Evolutionary conservation across 352 stramenopile genomes (phyloP).

Genomic region (Plasmopara muralis): DNA sequence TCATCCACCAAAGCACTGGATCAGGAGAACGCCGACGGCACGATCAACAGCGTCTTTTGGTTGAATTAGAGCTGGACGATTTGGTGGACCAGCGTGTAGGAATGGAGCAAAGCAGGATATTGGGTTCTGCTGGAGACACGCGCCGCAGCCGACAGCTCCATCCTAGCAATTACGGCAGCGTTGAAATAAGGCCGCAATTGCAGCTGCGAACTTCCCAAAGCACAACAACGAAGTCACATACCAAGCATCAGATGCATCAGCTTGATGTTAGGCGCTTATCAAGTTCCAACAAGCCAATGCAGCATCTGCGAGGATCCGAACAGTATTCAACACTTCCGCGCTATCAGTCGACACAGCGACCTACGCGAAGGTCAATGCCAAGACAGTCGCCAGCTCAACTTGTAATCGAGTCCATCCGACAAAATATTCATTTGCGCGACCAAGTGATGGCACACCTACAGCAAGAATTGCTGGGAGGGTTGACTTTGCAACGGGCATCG

Average conservation of each 20-base stretch:
- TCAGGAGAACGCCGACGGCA: conserved; percentile 17
- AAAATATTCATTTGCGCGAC: conserved; percentile 43
- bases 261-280: conserved; percentile 24
- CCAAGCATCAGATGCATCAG: conserved; percentile 14
- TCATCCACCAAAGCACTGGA: conserved; percentile 8
- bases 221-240: conserved; percentile 4
- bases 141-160: conserved; percentile 6
- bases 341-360: conserved; percentile 4
- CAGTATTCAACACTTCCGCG: conserved; percentile 5
- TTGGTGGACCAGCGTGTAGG: conserved; percentile 22
- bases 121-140: not conserved
- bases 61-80: conserved; percentile 64
- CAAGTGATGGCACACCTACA: conserved; percentile 39
- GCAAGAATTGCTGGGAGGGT: conserved; percentile 24
- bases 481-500: conserved; percentile 18
- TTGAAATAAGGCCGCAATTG: conserved; percentile 7
- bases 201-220: conserved; percentile 9
- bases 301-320: conserved; percentile 45
- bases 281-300: conserved; percentile 62
- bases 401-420: conserved; percentile 39
- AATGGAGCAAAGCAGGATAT: conserved; percentile 8
- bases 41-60: conserved; percentile 44
- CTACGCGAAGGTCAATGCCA: conserved; percentile 3
- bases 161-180: conserved; percentile 5
- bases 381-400: conserved; percentile 22